A percentile compares a stretch with the other conserved stretches of the same genome.
These are phyloP conservation scores for Toxoplasma gondii DNA, from an alignment of 169 alveolate species.

Conservation along the genomic window DNA sequence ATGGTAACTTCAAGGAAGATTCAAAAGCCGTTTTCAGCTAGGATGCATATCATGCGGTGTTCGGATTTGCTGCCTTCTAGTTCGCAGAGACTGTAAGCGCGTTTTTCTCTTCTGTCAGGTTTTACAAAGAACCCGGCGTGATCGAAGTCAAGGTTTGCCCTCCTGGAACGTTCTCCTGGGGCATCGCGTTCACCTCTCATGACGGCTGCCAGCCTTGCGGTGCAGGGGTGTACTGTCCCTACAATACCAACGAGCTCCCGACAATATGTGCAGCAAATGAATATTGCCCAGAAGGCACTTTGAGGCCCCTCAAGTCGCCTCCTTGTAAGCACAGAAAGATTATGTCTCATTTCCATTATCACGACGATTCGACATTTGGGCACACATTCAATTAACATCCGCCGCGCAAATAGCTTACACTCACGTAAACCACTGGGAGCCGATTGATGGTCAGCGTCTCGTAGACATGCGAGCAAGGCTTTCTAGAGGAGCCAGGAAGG, in stretches of 20 bases:
- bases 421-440: too few species aligned
- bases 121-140: constrained; percentile 2
- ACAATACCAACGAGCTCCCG: not conserved
- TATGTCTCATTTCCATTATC: not conserved
- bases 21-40: too few species aligned
- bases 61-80: too few species aligned
- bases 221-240: constrained; percentile 9
- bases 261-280: not conserved
- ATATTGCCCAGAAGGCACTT: constrained; percentile 15
- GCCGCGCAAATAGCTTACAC: too few species aligned
- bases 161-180: not conserved
- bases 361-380: not conserved
- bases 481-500: too few species aligned
- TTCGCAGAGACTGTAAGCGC: too few species aligned
- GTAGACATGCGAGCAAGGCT: too few species aligned
- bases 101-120: not conserved
- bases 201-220: constrained; percentile 26
- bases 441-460: too few species aligned
- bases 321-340: not conserved
- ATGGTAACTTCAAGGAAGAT: too few species aligned
- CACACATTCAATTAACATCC: too few species aligned
- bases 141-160: constrained; percentile 7
- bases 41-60: too few species aligned
- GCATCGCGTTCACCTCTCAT: not conserved
- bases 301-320: not conserved